Percentiles rank a stretch among this genome's conserved stretches.
These are phyloP conservation scores for Cutaneotrichosporon sp. DNA, from an alignment of 1,284 basidiomycete genomes.

Conservation along the genomic window DNA sequence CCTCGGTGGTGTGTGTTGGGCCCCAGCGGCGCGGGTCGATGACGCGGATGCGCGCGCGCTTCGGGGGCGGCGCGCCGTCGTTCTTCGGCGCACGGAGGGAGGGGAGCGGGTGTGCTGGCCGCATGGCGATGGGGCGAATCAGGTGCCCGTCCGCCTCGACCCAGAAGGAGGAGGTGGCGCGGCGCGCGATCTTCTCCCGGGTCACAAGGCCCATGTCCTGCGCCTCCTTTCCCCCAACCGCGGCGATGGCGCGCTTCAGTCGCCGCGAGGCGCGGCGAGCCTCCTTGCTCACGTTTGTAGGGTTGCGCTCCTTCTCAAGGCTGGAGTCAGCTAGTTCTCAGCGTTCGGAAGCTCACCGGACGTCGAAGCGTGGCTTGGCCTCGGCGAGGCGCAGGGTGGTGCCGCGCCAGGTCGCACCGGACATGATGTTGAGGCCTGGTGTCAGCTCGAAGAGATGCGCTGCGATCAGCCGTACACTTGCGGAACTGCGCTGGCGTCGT, in stretches of 20 bases:
- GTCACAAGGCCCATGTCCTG: constrained; percentile 47
- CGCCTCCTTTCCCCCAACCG: constrained; percentile 42
- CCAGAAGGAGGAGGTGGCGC: constrained; percentile 32
- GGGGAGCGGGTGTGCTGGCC: constrained; percentile 42
- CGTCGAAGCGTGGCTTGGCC: constrained; percentile 42
- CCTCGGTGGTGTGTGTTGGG: constrained; percentile 21
- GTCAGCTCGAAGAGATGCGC: constrained; percentile 7
- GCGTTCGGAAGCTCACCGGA: constrained; percentile 22
- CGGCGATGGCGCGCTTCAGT: constrained; percentile 7
- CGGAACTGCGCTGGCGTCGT: constrained; percentile 46
- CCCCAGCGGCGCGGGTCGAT: constrained; percentile 37
- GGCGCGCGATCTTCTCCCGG: constrained; percentile 18
- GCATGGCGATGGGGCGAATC: constrained; percentile 42
- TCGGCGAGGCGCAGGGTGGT: constrained; percentile 47
- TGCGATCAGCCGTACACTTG: constrained; percentile 38
- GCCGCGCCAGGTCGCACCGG: constrained; percentile 51
- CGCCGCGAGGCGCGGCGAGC: constrained; percentile 13
- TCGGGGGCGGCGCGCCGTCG: constrained; percentile 10
- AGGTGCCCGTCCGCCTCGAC: constrained; percentile 32
- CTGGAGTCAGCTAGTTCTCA: constrained; percentile 15
- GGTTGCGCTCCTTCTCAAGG: constrained; percentile 29
- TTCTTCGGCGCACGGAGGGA: not conserved
- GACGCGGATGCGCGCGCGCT: constrained; percentile 37
- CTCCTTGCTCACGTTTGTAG: constrained; percentile 21
- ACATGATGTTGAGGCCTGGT: constrained; percentile 51